A percentile compares a stretch with the other conserved stretches of the same genome.
Conservation (phyloP, 2,329 filamentous ascomycete species). For the Ilyonectria sp. region DNA sequence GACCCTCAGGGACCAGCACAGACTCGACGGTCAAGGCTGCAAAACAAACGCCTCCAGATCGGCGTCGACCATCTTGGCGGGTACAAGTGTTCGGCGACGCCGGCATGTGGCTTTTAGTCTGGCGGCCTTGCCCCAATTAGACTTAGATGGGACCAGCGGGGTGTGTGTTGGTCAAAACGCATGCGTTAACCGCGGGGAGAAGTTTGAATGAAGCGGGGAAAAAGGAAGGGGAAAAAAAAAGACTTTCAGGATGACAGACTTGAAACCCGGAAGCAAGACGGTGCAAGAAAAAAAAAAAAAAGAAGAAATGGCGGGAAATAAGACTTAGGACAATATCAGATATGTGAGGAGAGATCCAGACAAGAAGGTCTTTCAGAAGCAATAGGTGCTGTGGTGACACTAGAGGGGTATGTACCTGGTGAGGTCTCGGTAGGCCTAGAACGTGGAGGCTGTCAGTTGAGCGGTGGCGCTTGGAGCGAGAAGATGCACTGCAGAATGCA, state of each 20-base stretch:
- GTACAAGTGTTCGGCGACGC: slow-evolving; percentile 29
- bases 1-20: slow-evolving; percentile 10
- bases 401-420: slow-evolving; percentile 48
- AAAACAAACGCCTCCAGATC: slow-evolving; percentile 29
- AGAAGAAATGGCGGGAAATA: not conserved
- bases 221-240: not conserved
- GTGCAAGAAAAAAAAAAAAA: not conserved
- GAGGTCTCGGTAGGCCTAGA: slow-evolving; percentile 57
- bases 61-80: slow-evolving; percentile 18
- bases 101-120: slow-evolving; percentile 21
- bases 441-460: slow-evolving; percentile 44
- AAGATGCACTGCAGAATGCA: slow-evolving; percentile 17
- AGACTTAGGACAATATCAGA: not conserved
- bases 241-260: not conserved
- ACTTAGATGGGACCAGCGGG: not conserved
- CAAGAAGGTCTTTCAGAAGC: not conserved
- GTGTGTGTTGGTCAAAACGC: not conserved
- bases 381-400: slow-evolving; percentile 14
- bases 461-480: slow-evolving; percentile 16
- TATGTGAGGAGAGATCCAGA: not conserved
- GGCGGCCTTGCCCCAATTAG: not conserved
- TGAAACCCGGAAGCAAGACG: not conserved
- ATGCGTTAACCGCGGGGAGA: slow-evolving; percentile 17
- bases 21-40: slow-evolving; percentile 5
- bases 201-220: not conserved